Conservation (phyloP, 768 basidiomycete species). For the Boletales sp. region DNA sequence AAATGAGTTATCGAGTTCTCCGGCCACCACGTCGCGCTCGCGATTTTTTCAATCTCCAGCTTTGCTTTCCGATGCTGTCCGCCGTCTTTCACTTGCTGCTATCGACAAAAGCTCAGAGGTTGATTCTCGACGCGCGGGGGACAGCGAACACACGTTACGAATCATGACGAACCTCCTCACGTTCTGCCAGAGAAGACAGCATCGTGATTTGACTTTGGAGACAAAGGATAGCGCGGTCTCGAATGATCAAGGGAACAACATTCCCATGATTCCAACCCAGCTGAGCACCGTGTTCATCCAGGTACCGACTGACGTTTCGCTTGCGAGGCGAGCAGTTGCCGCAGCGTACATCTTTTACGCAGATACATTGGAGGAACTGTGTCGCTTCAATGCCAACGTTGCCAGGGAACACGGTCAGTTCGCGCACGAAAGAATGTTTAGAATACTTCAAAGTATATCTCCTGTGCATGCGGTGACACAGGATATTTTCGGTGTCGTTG, state of each 20-base stretch:
- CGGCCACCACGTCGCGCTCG: slow-evolving; percentile 29
- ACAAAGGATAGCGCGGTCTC: slow-evolving; percentile 31
- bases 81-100: slow-evolving; percentile 59
- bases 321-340: slow-evolving; percentile 53
- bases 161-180: slow-evolving; percentile 77
- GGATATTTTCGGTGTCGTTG: slow-evolving; percentile 19
- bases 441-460: slow-evolving; percentile 50
- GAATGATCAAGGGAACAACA: slow-evolving; percentile 15
- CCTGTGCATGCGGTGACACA: slow-evolving; percentile 25
- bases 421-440: slow-evolving; percentile 71
- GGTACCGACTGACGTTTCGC: slow-evolving; percentile 46
- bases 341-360: slow-evolving; percentile 56
- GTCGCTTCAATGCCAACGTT: slow-evolving; percentile 54
- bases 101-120: slow-evolving; percentile 46
- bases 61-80: slow-evolving; percentile 70
- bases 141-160: slow-evolving; percentile 58
- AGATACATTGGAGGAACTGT: slow-evolving; percentile 43
- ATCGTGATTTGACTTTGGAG: slow-evolving; percentile 40
- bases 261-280: slow-evolving; percentile 33
- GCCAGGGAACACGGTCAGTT: slow-evolving; percentile 59
- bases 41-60: slow-evolving; percentile 58
- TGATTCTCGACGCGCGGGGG: slow-evolving; percentile 43
- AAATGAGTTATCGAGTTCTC: slow-evolving; percentile 46
- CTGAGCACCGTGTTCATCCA: slow-evolving; percentile 61
- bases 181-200: slow-evolving; percentile 43